phyloP scores from a whole-genome alignment of 176 grass and related monocot species.

The Rhipidocladum racemiflorum region DNA sequence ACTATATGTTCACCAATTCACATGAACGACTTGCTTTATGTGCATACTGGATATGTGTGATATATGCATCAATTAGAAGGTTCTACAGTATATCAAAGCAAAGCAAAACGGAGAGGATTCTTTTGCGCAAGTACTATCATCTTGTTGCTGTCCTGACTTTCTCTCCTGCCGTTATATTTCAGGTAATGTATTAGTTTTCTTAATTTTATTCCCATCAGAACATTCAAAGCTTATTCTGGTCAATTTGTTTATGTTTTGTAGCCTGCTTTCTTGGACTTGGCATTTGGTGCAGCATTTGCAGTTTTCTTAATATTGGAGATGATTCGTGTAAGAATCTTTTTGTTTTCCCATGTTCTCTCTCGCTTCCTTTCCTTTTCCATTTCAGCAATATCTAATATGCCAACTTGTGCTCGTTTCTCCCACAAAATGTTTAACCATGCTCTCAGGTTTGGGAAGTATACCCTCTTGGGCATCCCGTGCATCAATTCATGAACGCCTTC shows the following conservation, averaged over 20 bases:
- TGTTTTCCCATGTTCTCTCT: slow-evolving; percentile 2
- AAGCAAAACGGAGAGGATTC: slow-evolving; percentile 83
- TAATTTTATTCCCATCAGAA: neutral
- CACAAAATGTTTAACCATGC: slow-evolving; percentile 23
- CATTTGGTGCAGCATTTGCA: slow-evolving; percentile 93
- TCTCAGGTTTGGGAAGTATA: slow-evolving; percentile 80
- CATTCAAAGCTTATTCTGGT: slow-evolving; percentile 18
- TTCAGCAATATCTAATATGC: slow-evolving; percentile 10
- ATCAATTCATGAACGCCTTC: slow-evolving; percentile 99
- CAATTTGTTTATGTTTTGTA: slow-evolving; percentile 44
- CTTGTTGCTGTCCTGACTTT: slow-evolving; percentile 91
- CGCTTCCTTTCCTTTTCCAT: neutral
- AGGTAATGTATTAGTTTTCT: slow-evolving; percentile 43
- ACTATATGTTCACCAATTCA: slow-evolving; percentile 66
- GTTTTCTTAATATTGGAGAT: slow-evolving; percentile 95
- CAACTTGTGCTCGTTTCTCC: slow-evolving; percentile 11
- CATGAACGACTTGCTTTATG: slow-evolving; percentile 65
- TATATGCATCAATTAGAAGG: slow-evolving; percentile 68
- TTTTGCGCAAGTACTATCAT: slow-evolving; percentile 94
- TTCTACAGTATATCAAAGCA: slow-evolving; percentile 86
- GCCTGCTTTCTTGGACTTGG: slow-evolving; percentile 90
- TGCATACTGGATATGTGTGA: slow-evolving; percentile 85
- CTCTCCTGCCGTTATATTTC: slow-evolving; percentile 84
- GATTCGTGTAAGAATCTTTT: slow-evolving; percentile 61
- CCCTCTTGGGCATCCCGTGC: slow-evolving; percentile 69